Base-by-base conservation (phyloP, 352 stramenopile genomes). In the Phytopythium cucurbitacearum region DNA sequence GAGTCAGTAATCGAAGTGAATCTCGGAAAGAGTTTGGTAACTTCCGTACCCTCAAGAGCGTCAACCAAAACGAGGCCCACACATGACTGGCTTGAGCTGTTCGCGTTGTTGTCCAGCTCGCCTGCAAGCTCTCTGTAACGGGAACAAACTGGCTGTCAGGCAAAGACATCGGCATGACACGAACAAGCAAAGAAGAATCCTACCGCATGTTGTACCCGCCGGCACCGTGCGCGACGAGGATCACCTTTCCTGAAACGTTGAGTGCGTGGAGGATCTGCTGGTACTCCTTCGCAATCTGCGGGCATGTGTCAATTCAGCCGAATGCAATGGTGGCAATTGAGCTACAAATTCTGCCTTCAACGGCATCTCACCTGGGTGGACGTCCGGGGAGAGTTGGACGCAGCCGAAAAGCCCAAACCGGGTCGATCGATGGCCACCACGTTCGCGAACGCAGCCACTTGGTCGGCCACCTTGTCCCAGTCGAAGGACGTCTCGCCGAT, bases 401-500 rank as follows among this genome's bases (percentile, higher is more conserved):
- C 64, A 33, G 67, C 67, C 12, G 82, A 93, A 51, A 89, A 93
- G 15, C 71, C 82, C 13, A 93, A 56, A n/a, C 80, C 82, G 5
- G 82, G 82, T 3, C 82, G 80, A 45, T 93, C 82, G 3, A 93
- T 81, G 34, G 60, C 65, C 16, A 93, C 53, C 6, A 91, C 78
- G 11, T 59, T 62, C n/a, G 79, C 77, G 37, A 87, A 87, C 40
- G 59, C 41, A 10, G 60, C 62, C 38, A 88, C 63, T 38, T 85
- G 48, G 12, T 59, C 59, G 2, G 65, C 63, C 46, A 92, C 77
- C 56, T 93, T 90, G 47, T 89, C 80, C 76, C 80, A 93, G 57
- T 93, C 82, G 57, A 93, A 93, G 35, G 76, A 89, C 13, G 82
- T 87, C 68, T 93, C 80, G n/a, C 82, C 82, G 36, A 89, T 74